A percentile compares a stretch with the other conserved stretches of the same genome.
phyloP scores from a whole-genome alignment of 2,329 filamentous ascomycete species.

The Diaporthe sp. region DNA sequence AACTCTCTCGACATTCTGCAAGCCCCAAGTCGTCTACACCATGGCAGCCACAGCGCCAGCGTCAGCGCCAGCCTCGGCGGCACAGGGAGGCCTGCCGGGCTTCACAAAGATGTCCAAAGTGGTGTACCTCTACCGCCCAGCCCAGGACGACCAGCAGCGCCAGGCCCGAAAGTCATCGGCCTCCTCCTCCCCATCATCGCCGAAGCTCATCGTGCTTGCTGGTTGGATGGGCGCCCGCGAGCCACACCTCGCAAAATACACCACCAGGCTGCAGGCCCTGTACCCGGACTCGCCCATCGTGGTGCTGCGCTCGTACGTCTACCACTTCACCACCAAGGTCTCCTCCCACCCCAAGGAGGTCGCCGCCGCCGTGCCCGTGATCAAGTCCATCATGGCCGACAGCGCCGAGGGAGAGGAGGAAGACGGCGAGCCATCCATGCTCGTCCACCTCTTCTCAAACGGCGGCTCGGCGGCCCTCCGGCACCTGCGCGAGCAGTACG shows the following conservation, averaged over 20 bases:
- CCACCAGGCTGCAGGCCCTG: conserved; percentile 58
- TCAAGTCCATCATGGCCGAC: conserved; percentile 51
- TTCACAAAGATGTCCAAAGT: conserved; percentile 35
- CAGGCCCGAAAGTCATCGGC: conserved; percentile 31
- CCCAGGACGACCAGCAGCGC: not conserved
- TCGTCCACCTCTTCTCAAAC: conserved; percentile 68
- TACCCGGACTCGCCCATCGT: conserved; percentile 63
- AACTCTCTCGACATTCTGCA: not conserved
- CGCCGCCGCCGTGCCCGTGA: conserved; percentile 55
- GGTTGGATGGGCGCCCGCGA: conserved; percentile 67
- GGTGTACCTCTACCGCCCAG: conserved; percentile 31
- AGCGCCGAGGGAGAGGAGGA: conserved; percentile 44
- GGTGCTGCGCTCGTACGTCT: conserved; percentile 58
- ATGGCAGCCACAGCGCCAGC: conserved; percentile 38
- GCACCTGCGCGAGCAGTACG: conserved; percentile 53
- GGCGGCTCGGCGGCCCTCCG: conserved; percentile 61
- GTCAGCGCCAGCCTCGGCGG: conserved; percentile 23
- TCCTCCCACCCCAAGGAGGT: conserved; percentile 52
- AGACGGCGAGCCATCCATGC: conserved; percentile 50
- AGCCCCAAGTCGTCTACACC: not conserved
- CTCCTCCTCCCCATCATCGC: conserved; percentile 45
- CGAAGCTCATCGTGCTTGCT: conserved; percentile 63
- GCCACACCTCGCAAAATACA: conserved; percentile 66
- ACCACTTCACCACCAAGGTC: conserved; percentile 52
- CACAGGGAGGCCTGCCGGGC: conserved; percentile 34